Evolutionary conservation across 495 filamentous ascomycete species (phyloP).

Genomic region (Symbiotaphrina buchneri): DNA sequence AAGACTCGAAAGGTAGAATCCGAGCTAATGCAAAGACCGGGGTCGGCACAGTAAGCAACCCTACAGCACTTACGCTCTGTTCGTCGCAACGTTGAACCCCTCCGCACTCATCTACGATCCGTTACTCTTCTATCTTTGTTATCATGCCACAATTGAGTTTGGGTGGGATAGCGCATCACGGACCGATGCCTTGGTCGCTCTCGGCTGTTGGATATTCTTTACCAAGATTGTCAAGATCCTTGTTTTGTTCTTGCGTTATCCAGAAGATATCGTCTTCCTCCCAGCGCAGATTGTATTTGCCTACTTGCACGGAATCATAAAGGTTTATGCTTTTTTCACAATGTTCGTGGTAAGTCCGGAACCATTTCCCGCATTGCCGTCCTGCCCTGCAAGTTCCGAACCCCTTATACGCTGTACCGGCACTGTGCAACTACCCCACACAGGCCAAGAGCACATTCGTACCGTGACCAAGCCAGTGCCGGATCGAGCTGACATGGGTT

Average conservation of each 20-base stretch:
- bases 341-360: slow-evolving; percentile 37
- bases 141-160: slow-evolving; percentile 17
- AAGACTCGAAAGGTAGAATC: no score
- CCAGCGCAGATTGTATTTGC: slow-evolving; percentile 59
- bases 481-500: slow-evolving; percentile 1
- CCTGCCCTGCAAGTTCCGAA: not conserved
- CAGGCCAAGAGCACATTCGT: not conserved
- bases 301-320: slow-evolving; percentile 57
- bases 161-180: slow-evolving; percentile 20
- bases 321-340: slow-evolving; percentile 50
- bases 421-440: no score
- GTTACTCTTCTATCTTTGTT: slow-evolving; percentile 29
- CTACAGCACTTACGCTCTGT: slow-evolving; percentile 58
- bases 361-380: slow-evolving; percentile 1
- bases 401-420: no score
- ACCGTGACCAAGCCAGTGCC: not conserved
- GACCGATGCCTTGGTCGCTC: slow-evolving; percentile 21
- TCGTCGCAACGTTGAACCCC: slow-evolving; percentile 51
- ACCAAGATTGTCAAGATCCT: slow-evolving; percentile 60
- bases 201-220: slow-evolving; percentile 38
- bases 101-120: slow-evolving; percentile 42
- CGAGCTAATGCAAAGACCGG: no score
- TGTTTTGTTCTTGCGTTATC: slow-evolving; percentile 49
- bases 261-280: slow-evolving; percentile 41
- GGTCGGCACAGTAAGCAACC: slow-evolving; percentile 30